These are phyloP conservation scores for Jasminum sambac DNA, from an alignment of 257 asterid species.

Conservation along the genomic window DNA sequence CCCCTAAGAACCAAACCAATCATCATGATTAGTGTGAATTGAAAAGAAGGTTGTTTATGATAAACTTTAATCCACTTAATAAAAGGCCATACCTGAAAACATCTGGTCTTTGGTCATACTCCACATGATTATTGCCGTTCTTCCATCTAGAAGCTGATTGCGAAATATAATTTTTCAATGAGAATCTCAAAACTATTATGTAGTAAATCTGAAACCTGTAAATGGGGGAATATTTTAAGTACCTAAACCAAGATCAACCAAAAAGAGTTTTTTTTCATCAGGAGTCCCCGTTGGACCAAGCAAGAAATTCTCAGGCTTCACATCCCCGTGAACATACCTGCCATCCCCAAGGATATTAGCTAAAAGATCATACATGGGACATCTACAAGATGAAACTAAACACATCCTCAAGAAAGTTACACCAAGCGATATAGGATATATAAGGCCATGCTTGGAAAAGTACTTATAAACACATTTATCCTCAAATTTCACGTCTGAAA, in stretches of 20 bases:
- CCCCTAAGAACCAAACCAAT: slow-evolving; percentile 60
- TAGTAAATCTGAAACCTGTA: slow-evolving; percentile 14
- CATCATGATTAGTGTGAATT: slow-evolving; percentile 2
- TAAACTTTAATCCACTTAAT: not conserved
- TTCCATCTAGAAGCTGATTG: slow-evolving; percentile 77
- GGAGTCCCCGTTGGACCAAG: slow-evolving; percentile 58
- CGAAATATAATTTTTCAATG: slow-evolving; percentile 14
- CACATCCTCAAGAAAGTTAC: not conserved
- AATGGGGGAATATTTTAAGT: slow-evolving; percentile 19
- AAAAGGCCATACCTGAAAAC: slow-evolving; percentile 56
- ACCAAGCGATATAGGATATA: not conserved
- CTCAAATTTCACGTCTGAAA: not conserved
- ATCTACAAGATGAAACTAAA: not conserved
- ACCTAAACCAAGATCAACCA: slow-evolving; percentile 76
- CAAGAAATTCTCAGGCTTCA: slow-evolving; percentile 68
- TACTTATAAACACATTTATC: too few species aligned
- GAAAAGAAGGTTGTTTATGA: not conserved
- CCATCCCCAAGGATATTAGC: slow-evolving; percentile 22
- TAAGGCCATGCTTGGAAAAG: not conserved
- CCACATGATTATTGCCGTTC: slow-evolving; percentile 58
- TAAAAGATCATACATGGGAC: slow-evolving; percentile 8
- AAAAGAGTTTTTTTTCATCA: slow-evolving; percentile 56
- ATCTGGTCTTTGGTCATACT: slow-evolving; percentile 86
- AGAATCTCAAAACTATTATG: slow-evolving; percentile 12
- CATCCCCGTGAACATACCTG: slow-evolving; percentile 69